phyloP scores from a whole-genome alignment of 2,329 filamentous ascomycete genomes.

The Aureobasidium mangrovei region DNA sequence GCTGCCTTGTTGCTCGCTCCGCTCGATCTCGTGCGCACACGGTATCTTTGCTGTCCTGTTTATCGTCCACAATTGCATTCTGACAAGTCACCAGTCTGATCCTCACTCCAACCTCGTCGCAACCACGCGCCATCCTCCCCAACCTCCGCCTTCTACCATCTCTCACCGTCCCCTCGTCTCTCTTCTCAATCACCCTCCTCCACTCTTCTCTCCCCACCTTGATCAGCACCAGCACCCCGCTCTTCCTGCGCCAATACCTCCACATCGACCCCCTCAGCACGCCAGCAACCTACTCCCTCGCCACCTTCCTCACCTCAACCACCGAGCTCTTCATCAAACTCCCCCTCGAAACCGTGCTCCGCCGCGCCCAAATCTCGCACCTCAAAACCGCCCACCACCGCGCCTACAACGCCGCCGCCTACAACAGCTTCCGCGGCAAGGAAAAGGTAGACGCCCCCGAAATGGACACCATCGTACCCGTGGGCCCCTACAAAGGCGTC shows the following conservation, averaged over 20 bases:
- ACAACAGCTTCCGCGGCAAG: constrained; percentile 16
- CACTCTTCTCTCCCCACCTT: constrained; percentile 78
- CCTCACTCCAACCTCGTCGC: constrained; percentile 61
- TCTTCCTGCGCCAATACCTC: constrained; percentile 77
- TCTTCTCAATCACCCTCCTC: constrained; percentile 72
- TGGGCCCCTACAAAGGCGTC: constrained; percentile 75
- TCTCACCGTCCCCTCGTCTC: constrained; percentile 53
- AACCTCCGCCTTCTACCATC: constrained; percentile 72
- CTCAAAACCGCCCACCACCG: constrained; percentile 34
- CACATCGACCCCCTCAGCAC: constrained; percentile 73
- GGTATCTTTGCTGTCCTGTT: constrained; percentile 25
- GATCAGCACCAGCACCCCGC: constrained; percentile 71
- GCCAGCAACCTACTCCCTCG: constrained; percentile 71
- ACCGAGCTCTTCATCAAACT: constrained; percentile 78
- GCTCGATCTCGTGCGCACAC: constrained; percentile 80
- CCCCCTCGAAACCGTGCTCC: constrained; percentile 83
- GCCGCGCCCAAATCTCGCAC: constrained; percentile 75
- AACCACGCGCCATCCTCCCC: constrained; percentile 67
- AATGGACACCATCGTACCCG: constrained; percentile 65
- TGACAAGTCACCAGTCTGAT: constrained; percentile 53
- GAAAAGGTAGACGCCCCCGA: constrained; percentile 26
- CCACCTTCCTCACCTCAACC: constrained; percentile 71
- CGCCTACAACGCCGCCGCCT: constrained; percentile 19
- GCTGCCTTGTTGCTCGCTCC: constrained; percentile 78
- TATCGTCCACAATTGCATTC: not conserved